Evolutionary conservation across 441 rosid species (phyloP).

Genomic region (Populus hybrid): DNA sequence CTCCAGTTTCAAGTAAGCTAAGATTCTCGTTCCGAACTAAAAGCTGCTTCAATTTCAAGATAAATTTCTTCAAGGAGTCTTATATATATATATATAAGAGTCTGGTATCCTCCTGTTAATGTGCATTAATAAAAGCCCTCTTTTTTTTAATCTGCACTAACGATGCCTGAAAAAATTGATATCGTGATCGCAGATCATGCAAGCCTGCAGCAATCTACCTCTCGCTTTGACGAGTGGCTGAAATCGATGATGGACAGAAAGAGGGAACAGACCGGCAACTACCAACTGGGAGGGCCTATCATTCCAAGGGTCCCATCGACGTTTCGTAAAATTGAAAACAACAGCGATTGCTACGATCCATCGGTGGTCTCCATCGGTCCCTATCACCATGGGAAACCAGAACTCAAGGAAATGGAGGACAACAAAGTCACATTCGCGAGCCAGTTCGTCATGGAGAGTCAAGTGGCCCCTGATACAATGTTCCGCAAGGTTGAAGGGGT

Average conservation of each 20-base stretch:
- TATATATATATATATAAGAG: no score
- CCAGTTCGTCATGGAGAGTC: background rate
- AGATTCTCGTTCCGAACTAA: no score
- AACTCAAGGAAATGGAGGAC: background rate
- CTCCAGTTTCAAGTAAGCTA: no score
- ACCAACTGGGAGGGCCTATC: background rate
- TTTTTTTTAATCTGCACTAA: no score
- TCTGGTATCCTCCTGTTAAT: no score
- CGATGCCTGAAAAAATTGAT: no score
- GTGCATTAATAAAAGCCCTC: no score
- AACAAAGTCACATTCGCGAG: background rate
- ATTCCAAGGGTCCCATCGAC: slow-evolving; percentile 3
- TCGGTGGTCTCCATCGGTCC: slow-evolving; percentile 8
- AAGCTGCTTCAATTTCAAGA: no score
- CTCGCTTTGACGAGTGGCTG: no score
- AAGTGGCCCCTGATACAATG: background rate
- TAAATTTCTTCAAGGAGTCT: no score
- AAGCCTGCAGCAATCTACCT: background rate
- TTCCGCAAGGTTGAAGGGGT: background rate
- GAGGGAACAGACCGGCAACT: background rate
- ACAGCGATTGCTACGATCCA: slow-evolving; percentile 7
- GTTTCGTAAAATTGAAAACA: background rate
- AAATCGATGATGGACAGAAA: background rate
- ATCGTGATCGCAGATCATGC: background rate
- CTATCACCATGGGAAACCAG: slow-evolving; percentile 6